Evolutionary conservation across 768 basidiomycete genomes (phyloP).

Genomic region (Mycena indigotica): DNA sequence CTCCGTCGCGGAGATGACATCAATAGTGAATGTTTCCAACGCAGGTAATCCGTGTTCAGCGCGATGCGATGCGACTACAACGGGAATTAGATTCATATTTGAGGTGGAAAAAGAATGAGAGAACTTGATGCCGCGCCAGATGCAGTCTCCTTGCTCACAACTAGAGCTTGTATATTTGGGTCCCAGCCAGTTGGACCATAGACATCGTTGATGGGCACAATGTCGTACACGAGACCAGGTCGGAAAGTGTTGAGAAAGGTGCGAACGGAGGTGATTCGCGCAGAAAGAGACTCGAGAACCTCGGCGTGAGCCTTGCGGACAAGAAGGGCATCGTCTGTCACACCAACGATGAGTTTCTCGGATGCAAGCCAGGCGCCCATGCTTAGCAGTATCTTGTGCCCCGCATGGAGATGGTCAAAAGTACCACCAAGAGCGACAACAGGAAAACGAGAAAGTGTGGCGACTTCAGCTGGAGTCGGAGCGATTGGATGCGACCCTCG

Average conservation of each 20-base stretch:
- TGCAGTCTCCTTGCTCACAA: conserved; percentile 88
- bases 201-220: conserved; percentile 80
- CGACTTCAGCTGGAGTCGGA: conserved; percentile 9
- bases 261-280: conserved; percentile 60
- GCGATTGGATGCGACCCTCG: conserved; percentile 29
- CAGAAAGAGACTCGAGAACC: conserved; percentile 61
- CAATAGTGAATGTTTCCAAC: conserved; percentile 76
- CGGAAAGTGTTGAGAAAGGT: conserved; percentile 73
- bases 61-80: conserved; percentile 65
- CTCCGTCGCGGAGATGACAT: conserved; percentile 79
- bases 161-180: conserved; percentile 84
- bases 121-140: conserved; percentile 73
- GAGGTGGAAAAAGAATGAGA: neutral
- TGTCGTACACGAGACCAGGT: conserved; percentile 62
- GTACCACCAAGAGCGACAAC: conserved; percentile 93
- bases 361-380: conserved; percentile 85
- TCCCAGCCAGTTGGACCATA: conserved; percentile 92
- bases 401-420: conserved; percentile 96
- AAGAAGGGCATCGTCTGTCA: conserved; percentile 77
- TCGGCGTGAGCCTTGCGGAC: conserved; percentile 70
- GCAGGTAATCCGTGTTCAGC: conserved; percentile 55
- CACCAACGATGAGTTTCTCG: conserved; percentile 84
- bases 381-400: conserved; percentile 94
- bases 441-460: conserved; percentile 41
- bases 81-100: neutral